Evolutionary conservation across 1,284 basidiomycete species (phyloP).

Genomic region (Cryptococcus sp.): DNA sequence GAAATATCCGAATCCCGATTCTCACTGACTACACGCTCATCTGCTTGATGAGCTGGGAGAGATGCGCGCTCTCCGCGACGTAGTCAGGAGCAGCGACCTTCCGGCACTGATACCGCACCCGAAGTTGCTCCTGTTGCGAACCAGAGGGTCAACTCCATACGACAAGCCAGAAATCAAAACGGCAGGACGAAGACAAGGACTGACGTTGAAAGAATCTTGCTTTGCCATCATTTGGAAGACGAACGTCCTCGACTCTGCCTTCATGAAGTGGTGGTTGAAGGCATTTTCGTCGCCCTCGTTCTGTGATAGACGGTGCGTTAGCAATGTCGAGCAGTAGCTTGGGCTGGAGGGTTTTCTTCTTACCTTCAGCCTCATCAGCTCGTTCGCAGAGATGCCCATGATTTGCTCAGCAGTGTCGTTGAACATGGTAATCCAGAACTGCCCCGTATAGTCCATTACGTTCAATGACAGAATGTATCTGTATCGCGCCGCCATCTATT

Average conservation of each 20-base stretch:
- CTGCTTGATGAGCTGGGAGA: constrained; percentile 56
- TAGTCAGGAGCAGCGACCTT: constrained; percentile 67
- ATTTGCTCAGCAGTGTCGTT: constrained; percentile 82
- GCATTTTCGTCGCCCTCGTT: constrained; percentile 65
- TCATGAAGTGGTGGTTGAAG: constrained; percentile 63
- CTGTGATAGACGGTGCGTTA: neutral
- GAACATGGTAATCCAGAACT: constrained; percentile 92
- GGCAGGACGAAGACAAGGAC: constrained; percentile 30
- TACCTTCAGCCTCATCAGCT: constrained; percentile 70
- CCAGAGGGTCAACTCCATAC: neutral
- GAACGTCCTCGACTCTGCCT: constrained; percentile 67
- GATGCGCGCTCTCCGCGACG: constrained; percentile 62
- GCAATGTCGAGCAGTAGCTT: neutral
- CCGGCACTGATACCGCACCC: constrained; percentile 77
- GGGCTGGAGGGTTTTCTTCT: constrained; percentile 19
- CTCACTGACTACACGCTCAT: constrained; percentile 24
- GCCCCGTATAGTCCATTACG: constrained; percentile 81
- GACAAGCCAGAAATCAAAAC: constrained; percentile 1
- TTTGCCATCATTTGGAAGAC: constrained; percentile 86
- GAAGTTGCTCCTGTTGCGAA: constrained; percentile 61
- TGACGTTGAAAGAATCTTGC: constrained; percentile 78
- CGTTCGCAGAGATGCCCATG: constrained; percentile 76
- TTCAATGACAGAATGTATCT: constrained; percentile 90
- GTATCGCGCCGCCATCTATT: neutral
- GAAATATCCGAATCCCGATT: neutral